A percentile compares a stretch with the other conserved stretches of the same genome.
Evolutionary conservation across 75 land plant genomes (phyloP).

Genomic region (Picea glauca): DNA sequence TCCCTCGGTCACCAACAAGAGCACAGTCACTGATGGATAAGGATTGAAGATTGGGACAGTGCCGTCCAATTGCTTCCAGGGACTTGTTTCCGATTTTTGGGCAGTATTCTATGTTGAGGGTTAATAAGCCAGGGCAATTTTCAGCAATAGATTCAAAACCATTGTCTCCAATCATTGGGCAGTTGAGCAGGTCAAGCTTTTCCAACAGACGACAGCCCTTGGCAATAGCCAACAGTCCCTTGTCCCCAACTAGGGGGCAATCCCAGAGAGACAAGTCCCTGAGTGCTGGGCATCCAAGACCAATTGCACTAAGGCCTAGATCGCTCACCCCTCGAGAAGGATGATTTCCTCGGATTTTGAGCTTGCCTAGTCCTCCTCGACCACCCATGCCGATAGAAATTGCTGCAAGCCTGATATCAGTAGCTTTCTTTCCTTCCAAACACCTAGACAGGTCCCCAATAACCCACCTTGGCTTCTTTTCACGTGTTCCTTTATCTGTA

Average conservation of each 20-base stretch:
- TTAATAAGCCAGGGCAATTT: conserved; percentile 56
- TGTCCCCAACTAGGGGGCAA: conserved; percentile 53
- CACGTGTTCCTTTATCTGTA: conserved; percentile 10
- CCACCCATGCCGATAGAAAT: conserved; percentile 62
- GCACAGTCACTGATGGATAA: conserved; percentile 61
- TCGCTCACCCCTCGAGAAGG: conserved; percentile 42
- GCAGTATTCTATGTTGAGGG: conserved; percentile 64
- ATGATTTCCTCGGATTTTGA: conserved; percentile 49
- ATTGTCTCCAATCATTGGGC: conserved; percentile 66
- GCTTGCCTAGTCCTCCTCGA: conserved; percentile 80
- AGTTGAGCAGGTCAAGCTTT: conserved; percentile 63
- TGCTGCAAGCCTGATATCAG: conserved; percentile 74
- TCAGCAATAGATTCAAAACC: conserved; percentile 63
- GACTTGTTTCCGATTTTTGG: conserved; percentile 49
- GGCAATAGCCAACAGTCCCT: conserved; percentile 69
- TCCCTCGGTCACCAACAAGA: conserved; percentile 74
- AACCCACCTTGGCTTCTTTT: conserved; percentile 27
- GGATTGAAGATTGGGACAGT: conserved; percentile 52
- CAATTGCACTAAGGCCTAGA: conserved; percentile 66
- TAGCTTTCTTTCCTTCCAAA: conserved; percentile 85
- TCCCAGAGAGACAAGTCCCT: conserved; percentile 75
- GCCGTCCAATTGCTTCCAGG: conserved; percentile 50
- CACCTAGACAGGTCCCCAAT: conserved; percentile 62
- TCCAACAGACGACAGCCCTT: conserved; percentile 65
- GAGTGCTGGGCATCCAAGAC: conserved; percentile 72